phyloP scores from a whole-genome alignment of 345 rosid species.

The Orychophragmus violaceus region DNA sequence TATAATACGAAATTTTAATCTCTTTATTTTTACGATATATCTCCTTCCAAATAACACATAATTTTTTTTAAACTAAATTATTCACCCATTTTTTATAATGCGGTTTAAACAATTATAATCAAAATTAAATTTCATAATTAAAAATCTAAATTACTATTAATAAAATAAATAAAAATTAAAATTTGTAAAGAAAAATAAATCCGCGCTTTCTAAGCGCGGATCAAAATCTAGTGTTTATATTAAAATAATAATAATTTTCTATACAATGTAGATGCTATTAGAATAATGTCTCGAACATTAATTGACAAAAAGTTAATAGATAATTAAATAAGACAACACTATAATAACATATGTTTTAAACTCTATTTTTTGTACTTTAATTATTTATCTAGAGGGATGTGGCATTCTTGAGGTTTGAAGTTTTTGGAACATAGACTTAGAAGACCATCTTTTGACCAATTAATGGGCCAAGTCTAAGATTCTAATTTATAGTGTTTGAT shows the following conservation, averaged over 20 bases:
- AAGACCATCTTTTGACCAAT: conserved; percentile 28
- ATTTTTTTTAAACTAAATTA: too few relatives aligned
- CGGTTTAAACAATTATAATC: too few relatives aligned
- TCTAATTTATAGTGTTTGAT: conserved; percentile 13
- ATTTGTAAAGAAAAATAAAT: too few relatives aligned
- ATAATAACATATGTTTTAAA: background rate
- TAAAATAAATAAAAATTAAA: too few relatives aligned
- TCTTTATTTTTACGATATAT: too few relatives aligned
- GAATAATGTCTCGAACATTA: background rate
- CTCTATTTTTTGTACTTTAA: background rate
- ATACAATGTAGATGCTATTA: background rate
- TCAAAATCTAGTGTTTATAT: too few relatives aligned
- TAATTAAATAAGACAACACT: background rate
- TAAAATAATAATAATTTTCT: background rate
- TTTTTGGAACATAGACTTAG: background rate
- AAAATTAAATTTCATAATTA: too few relatives aligned
- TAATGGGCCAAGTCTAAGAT: conserved; percentile 29
- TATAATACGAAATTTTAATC: too few relatives aligned
- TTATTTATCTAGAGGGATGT: background rate
- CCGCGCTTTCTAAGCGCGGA: too few relatives aligned
- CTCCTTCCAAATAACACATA: too few relatives aligned
- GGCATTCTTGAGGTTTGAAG: background rate
- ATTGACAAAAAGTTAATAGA: background rate
- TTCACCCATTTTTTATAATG: too few relatives aligned
- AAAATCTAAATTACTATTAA: too few relatives aligned